Evolutionary conservation across 2,329 filamentous ascomycete genomes (phyloP), one percentile per base, ranked within the genome.

Genomic region (Hortaea sp.): DNA sequence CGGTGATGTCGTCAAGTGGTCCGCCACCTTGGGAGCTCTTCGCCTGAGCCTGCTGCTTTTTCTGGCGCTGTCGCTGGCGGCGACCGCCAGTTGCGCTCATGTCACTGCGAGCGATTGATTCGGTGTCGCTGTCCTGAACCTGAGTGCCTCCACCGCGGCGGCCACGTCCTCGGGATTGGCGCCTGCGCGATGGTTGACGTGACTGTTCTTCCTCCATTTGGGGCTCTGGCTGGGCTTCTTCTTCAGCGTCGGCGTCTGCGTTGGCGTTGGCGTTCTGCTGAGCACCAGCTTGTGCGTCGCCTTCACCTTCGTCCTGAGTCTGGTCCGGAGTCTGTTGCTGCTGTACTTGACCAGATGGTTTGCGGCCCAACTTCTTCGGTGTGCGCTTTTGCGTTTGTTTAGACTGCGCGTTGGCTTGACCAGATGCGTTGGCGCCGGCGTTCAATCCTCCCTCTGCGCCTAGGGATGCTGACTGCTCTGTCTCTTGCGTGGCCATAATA

Each of bases 1-100:
- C 77, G 47, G 74, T 73, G 48, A 79, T 76, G 51, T 72, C 72
- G 46, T 72, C 75, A 2, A 80, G 70, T 1, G 73, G 73, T 7
- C 73, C 70, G 41, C 67, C 60, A 30, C 66, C 66, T 48, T 69
- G 66, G 45, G 66, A 62, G 56, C 63, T 54, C 55, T 60, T 51
- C 10, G 50, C 35, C 32, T 35, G 32, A 39, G 65, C 61, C 31
- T 66, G 63, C 51, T 73, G 68, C 62, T 74, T 73, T 63, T 73
- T 69, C 57, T 68, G 58, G 46, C 71, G 67, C 56, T 78, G 74
- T 53, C 75, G 68, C 57, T 78, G 76, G 53, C 75, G 74, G 50
- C 77, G 75, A 47, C 76, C 76, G 30, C 73, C 73, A 37, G 68
- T 61, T 29, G 68, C 65, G 48, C 74, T 76, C 47, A 75, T 70